Evolutionary conservation across 176 grass and related monocot genomes (phyloP).

Genomic region (Oryza coarctata): DNA sequence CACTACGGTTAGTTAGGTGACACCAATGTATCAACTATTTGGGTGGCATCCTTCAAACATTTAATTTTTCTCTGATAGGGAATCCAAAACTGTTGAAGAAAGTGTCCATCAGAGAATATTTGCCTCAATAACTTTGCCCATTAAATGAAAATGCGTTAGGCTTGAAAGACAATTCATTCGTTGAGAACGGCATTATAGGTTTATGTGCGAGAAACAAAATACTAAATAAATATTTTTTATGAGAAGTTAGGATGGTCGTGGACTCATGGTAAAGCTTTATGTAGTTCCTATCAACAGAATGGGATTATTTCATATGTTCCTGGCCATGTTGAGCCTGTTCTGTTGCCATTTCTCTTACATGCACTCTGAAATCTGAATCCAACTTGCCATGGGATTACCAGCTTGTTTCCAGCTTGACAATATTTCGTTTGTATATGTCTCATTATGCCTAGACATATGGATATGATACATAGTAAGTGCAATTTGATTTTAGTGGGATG

Average conservation of each 20-base stretch:
- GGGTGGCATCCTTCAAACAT: not conserved
- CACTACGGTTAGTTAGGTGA: slow-evolving; percentile 23
- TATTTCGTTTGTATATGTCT: not conserved
- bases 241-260: not conserved
- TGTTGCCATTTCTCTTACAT: not conserved
- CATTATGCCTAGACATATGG: not conserved
- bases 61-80: slow-evolving; percentile 28
- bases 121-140: not conserved
- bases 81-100: slow-evolving; percentile 26
- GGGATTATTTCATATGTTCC: not conserved
- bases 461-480: not conserved
- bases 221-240: not conserved
- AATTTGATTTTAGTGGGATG: not conserved
- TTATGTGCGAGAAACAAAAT: not conserved
- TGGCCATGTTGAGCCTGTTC: not conserved
- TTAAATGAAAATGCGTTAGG: slow-evolving; percentile 3
- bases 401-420: not conserved
- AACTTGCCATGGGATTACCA: no score
- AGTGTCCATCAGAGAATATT: slow-evolving; percentile 9
- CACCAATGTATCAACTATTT: slow-evolving; percentile 16
- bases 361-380: not conserved
- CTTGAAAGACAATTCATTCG: not conserved
- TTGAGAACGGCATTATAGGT: not conserved
- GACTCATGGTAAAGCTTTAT: not conserved
- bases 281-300: not conserved